Evolutionary conservation across 768 basidiomycete species (phyloP).

Genomic region (Termitomyces eurrhizus): DNA sequence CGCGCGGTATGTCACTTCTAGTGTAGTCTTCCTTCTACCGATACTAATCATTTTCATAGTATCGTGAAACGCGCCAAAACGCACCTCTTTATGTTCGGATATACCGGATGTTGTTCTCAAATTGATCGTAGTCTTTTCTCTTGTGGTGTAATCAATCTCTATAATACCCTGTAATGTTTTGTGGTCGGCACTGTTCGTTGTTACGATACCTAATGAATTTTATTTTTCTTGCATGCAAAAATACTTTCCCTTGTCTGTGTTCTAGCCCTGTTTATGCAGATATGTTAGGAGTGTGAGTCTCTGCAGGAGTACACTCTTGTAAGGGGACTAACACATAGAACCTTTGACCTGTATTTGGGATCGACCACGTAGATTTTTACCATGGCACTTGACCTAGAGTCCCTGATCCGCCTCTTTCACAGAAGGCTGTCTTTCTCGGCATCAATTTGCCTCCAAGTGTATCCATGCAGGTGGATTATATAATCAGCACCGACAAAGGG

Average conservation of each 20-base stretch:
- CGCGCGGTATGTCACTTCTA: constrained; percentile 24
- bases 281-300: background rate
- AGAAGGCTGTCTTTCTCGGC: background rate
- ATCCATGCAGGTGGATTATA: background rate
- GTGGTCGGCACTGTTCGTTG: background rate
- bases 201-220: background rate
- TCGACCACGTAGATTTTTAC: background rate
- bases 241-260: background rate
- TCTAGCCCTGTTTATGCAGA: background rate
- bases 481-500: background rate
- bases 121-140: constrained; percentile 19
- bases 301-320: too few relatives aligned
- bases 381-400: background rate
- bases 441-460: background rate
- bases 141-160: background rate
- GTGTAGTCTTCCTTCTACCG: background rate
- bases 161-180: constrained; percentile 6
- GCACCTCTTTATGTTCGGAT: constrained; percentile 34
- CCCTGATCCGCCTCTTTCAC: background rate
- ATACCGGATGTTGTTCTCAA: constrained; percentile 38
- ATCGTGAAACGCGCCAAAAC: constrained; percentile 32
- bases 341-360: background rate
- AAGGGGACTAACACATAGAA: too few relatives aligned
- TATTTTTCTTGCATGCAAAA: background rate
- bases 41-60: constrained; percentile 18